Conservation (phyloP, 208 protist genomes). For the Crithidia expoeki region DNA sequence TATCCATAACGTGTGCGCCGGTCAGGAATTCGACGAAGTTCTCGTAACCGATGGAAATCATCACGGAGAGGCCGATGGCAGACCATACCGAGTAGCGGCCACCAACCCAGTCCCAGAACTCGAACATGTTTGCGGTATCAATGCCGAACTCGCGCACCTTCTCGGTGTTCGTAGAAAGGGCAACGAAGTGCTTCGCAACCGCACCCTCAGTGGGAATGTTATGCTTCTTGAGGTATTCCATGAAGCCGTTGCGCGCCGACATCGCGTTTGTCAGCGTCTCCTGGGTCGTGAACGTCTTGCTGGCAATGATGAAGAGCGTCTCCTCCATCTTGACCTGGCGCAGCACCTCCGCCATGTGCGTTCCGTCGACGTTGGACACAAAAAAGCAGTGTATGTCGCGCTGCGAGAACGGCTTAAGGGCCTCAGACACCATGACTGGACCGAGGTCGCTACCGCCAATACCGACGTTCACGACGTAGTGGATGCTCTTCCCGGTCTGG, state of each 20-base stretch:
- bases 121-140: slow-evolving; percentile 97
- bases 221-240: slow-evolving; percentile 60
- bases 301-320: slow-evolving; percentile 97
- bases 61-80: slow-evolving; percentile 96
- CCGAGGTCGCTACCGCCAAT: slow-evolving; percentile 98
- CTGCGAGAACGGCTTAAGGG: slow-evolving; percentile 90
- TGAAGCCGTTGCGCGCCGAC: slow-evolving; percentile 88
- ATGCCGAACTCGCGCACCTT: slow-evolving; percentile 96
- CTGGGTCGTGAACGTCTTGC: slow-evolving; percentile 98
- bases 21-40: slow-evolving; percentile 95
- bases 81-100: slow-evolving; percentile 98
- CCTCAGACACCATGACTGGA: slow-evolving; percentile 94
- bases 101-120: slow-evolving; percentile 99
- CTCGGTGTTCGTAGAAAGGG: slow-evolving; percentile 95
- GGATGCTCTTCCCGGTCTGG: slow-evolving; percentile 94
- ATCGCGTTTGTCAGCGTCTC: slow-evolving; percentile 97
- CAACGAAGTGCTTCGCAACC: slow-evolving; percentile 97
- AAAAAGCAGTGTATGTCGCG: slow-evolving; percentile 88
- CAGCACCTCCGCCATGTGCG: slow-evolving; percentile 93
- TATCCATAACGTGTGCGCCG: slow-evolving; percentile 87
- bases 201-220: slow-evolving; percentile 49
- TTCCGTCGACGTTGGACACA: slow-evolving; percentile 98
- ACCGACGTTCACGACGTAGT: slow-evolving; percentile 97
- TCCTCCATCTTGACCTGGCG: slow-evolving; percentile 88
- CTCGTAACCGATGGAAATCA: slow-evolving; percentile 95